Evolutionary conservation across 2,329 filamentous ascomycete genomes (phyloP).

Genomic region (Aciculosporium take): DNA sequence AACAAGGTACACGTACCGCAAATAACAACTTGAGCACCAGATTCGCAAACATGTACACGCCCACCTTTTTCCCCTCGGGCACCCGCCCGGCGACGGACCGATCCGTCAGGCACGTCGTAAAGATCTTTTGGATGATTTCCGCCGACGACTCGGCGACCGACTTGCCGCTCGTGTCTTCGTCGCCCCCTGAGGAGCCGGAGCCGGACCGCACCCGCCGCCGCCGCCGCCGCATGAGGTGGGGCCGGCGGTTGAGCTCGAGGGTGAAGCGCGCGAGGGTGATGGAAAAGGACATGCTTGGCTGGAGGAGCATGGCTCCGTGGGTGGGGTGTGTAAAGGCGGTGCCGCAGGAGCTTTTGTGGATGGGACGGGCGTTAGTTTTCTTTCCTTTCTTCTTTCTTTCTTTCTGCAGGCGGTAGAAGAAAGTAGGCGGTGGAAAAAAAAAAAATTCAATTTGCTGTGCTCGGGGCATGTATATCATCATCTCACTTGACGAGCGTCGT

Average conservation of each 20-base stretch:
- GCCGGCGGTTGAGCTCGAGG: constrained; percentile 67
- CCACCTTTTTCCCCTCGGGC: constrained; percentile 72
- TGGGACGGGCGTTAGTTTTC: not conserved
- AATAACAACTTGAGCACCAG: constrained; percentile 80
- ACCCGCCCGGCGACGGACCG: constrained; percentile 52
- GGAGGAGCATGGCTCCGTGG: constrained; percentile 68
- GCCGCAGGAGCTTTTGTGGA: constrained; percentile 57
- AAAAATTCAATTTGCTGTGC: no score
- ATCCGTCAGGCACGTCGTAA: constrained; percentile 79
- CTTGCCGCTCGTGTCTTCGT: constrained; percentile 52
- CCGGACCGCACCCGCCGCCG: no score
- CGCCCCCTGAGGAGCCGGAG: constrained; percentile 45
- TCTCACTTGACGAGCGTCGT: constrained; percentile 61
- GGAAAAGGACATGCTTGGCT: constrained; percentile 70
- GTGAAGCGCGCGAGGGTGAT: constrained; percentile 69
- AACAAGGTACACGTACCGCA: constrained; percentile 36
- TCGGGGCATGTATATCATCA: no score
- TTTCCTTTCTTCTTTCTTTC: not conserved
- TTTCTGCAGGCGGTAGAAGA: not conserved
- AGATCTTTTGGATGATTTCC: constrained; percentile 79
- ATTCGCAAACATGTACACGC: constrained; percentile 86
- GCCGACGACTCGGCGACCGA: constrained; percentile 76
- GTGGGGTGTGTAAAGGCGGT: constrained; percentile 67
- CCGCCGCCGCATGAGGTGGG: constrained; percentile 60
- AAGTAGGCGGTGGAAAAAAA: constrained; percentile 7